Base-by-base conservation (phyloP, 225 moss, liverwort and hornwort genomes). In the Bryoerythrophyllum caledonicum region DNA sequence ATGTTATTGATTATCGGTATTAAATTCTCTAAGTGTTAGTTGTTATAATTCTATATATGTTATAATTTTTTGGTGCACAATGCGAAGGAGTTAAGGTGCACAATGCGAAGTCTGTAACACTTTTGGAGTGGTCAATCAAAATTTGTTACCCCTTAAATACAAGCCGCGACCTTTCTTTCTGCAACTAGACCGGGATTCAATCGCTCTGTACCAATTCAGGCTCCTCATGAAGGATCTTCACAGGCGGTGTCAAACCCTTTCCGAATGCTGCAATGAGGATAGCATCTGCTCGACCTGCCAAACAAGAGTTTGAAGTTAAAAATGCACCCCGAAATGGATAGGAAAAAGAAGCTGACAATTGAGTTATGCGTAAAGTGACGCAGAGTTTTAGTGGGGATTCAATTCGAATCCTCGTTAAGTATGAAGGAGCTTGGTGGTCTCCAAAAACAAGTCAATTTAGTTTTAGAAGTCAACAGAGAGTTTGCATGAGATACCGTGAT, bases 191-290 rank as follows among this genome's bases (percentile, higher is more conserved):
- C 25, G 71, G 56, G 37, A 58, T 14, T 71, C 26, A 79, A 55
- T 73, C 68, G 28, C 63, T 44, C 44, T 76, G 58, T 5, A 67
- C 24, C 69, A 52, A 65, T 38, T 71, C 82, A 69, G 68, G 48
- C 60, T 84, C 78, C 64, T 41, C 28, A 51, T 71, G 40, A 35
- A 74, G 70, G 51, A 69, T 4, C 63, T 74, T 74, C 21, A 65
- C 72, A 52, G 75, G 82, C 27, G 85, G 85, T 43, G 75, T 58
- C 63, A 94, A 83, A 37, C 94, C 92, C 73, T 92, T 91, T 19
- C 97, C 97, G 49, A 99, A 99, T 10, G 95, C 95, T 78, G 97
- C 97, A 73, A 99, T 93, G 2, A 99, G 93, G 43, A 99, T 84
- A n/a, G 97, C 97, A 76, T 99, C 93, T 72, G 95, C 97, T 24